phyloP scores from a whole-genome alignment of 306 rosid genomes.

The Quercus aquifolioides region DNA sequence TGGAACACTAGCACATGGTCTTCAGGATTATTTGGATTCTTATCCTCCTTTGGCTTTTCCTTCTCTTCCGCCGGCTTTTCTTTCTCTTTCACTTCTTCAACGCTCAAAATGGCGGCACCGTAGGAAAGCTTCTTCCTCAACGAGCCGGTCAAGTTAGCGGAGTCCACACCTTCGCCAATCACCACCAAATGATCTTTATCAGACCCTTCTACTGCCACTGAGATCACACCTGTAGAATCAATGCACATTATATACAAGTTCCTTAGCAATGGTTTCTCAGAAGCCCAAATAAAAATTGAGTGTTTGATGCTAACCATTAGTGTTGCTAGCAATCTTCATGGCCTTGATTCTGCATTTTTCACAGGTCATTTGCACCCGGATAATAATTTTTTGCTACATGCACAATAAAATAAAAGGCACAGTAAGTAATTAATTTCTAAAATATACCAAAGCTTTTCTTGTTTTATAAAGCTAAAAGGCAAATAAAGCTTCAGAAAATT shows the following conservation, averaged over 20 bases:
- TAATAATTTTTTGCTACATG: slow-evolving; percentile 36
- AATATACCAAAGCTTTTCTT: neutral
- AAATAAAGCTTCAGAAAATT: neutral
- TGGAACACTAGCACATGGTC: too few relatives aligned
- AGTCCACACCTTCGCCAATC: slow-evolving; percentile 13
- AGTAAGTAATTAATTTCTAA: neutral
- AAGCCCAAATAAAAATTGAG: neutral
- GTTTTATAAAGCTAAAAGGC: neutral
- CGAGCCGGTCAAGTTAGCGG: slow-evolving; percentile 9
- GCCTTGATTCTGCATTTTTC: slow-evolving; percentile 34
- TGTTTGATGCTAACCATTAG: slow-evolving; percentile 1
- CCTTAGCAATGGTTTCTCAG: neutral
- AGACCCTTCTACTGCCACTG: slow-evolving; percentile 31
- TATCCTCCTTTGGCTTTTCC: neutral
- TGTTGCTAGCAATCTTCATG: slow-evolving; percentile 32
- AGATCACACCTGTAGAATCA: slow-evolving; percentile 29
- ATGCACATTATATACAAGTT: neutral
- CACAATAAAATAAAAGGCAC: neutral
- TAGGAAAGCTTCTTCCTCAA: slow-evolving; percentile 15
- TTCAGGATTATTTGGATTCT: neutral
- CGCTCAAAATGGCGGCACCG: slow-evolving; percentile 7
- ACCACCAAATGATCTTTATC: slow-evolving; percentile 29
- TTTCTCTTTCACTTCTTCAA: slow-evolving; percentile 15
- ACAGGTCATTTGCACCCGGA: slow-evolving; percentile 15
- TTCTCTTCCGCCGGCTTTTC: neutral